phyloP scores from a whole-genome alignment of 75 land plant genomes.

The Ceratopteris richardii region DNA sequence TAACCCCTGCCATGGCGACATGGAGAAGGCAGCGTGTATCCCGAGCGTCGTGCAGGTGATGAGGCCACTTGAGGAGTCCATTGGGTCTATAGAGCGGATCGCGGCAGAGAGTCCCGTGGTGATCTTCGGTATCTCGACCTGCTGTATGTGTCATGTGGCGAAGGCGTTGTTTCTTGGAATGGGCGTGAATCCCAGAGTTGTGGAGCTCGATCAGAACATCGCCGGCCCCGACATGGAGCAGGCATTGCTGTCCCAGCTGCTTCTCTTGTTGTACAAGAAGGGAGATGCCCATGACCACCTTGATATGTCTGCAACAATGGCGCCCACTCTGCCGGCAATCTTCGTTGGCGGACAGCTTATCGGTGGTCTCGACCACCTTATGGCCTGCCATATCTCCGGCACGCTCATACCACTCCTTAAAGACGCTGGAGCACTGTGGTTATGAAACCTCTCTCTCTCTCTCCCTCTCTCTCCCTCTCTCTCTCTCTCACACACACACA shows the following conservation, averaged over 20 bases:
- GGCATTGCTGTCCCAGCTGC: not conserved
- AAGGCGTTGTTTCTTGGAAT: slow-evolving; percentile 59
- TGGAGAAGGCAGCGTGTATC: too few species aligned
- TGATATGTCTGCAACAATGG: too few species aligned
- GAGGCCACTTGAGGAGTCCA: too few species aligned
- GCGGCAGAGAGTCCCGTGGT: slow-evolving; percentile 65
- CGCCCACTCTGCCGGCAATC: slow-evolving; percentile 43
- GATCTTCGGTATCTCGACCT: slow-evolving; percentile 47
- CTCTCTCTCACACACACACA: slow-evolving; percentile 1
- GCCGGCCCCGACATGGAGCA: not conserved
- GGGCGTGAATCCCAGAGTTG: slow-evolving; percentile 56
- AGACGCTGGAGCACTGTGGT: slow-evolving; percentile 74
- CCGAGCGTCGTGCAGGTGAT: too few species aligned
- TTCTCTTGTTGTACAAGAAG: not conserved
- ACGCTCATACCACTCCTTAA: slow-evolving; percentile 51
- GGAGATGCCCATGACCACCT: not conserved
- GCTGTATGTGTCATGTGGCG: slow-evolving; percentile 81
- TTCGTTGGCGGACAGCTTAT: slow-evolving; percentile 60
- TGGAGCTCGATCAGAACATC: slow-evolving; percentile 63
- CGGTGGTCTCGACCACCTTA: slow-evolving; percentile 53
- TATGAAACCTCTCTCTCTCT: slow-evolving; percentile 20
- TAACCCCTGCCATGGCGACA: too few species aligned
- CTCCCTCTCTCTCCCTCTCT: too few species aligned
- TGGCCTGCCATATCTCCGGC: slow-evolving; percentile 54
- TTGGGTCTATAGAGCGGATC: slow-evolving; percentile 44